Conservation (phyloP, 2,329 filamentous ascomycete species). For the Curvularia lunata region DNA sequence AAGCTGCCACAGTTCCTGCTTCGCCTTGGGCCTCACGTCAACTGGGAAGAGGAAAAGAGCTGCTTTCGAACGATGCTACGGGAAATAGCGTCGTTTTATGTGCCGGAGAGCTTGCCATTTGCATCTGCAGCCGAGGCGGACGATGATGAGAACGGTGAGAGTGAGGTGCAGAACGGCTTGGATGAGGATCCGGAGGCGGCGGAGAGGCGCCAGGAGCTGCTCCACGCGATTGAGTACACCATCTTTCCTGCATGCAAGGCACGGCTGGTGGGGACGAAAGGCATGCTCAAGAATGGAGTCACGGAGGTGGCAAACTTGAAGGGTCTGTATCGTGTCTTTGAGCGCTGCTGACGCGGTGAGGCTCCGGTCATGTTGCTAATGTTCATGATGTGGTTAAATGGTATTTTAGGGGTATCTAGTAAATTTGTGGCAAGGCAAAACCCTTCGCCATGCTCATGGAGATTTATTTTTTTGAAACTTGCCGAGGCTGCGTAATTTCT, state of each 20-base stretch:
- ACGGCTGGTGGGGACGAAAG: constrained; percentile 79
- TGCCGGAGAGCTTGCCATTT: constrained; percentile 80
- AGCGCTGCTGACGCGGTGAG: constrained; percentile 69
- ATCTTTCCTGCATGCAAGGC: constrained; percentile 90
- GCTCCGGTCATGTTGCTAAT: neutral
- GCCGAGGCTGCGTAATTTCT: constrained; percentile 10
- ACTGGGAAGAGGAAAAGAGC: constrained; percentile 82
- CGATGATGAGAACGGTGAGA: constrained; percentile 47
- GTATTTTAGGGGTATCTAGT: constrained; percentile 13
- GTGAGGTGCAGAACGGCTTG: constrained; percentile 32
- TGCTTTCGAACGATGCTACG: constrained; percentile 87
- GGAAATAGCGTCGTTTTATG: constrained; percentile 89
- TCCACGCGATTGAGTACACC: constrained; percentile 78
- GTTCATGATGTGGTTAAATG: neutral
- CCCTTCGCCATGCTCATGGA: neutral
- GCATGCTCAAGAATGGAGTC: constrained; percentile 72
- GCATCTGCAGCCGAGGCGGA: constrained; percentile 40
- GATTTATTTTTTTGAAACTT: constrained; percentile 15
- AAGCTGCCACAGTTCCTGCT: constrained; percentile 91
- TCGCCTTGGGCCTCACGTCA: constrained; percentile 82
- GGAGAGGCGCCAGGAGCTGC: constrained; percentile 70
- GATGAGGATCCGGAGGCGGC: constrained; percentile 55
- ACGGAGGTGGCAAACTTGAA: constrained; percentile 91
- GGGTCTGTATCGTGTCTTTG: constrained; percentile 91
- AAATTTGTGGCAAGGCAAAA: neutral